These are phyloP conservation scores for Cystobasidium pallidum DNA, from an alignment of 1,284 basidiomycete genomes.

Conservation along the genomic window DNA sequence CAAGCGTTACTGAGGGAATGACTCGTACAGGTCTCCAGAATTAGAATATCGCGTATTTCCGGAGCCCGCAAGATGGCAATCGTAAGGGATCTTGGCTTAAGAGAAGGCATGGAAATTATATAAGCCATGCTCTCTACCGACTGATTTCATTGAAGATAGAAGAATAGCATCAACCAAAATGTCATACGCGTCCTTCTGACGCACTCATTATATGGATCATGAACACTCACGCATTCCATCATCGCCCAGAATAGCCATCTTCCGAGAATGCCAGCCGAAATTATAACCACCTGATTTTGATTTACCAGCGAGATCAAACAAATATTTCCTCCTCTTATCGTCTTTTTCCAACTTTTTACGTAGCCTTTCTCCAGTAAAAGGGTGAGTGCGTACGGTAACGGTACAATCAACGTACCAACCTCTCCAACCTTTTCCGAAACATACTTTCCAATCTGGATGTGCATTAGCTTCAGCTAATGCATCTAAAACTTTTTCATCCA, in stretches of 20 bases:
- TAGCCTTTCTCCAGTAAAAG: constrained; percentile 56
- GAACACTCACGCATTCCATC: constrained; percentile 21
- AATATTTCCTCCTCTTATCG: constrained; percentile 63
- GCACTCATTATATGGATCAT: no score
- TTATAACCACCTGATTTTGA: constrained; percentile 81
- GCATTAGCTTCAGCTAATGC: constrained; percentile 74
- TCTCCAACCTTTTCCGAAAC: constrained; percentile 85
- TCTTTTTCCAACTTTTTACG: constrained; percentile 60
- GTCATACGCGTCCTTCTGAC: no score
- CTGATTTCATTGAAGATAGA: no score
- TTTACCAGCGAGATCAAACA: constrained; percentile 72
- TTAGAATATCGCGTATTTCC: no score
- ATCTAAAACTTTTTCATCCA: constrained; percentile 73
- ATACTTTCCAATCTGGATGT: constrained; percentile 72
- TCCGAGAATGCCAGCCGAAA: constrained; percentile 92
- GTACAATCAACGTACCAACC: constrained; percentile 90
- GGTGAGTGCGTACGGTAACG: not conserved
- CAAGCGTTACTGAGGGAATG: no score
- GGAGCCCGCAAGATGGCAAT: no score
- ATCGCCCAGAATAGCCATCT: constrained; percentile 80
- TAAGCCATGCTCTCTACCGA: constrained; percentile 30
- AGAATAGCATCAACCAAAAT: no score
- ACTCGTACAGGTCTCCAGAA: no score
- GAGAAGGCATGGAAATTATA: constrained; percentile 30
- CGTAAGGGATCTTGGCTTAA: not conserved